Conservation (phyloP, 805 yeast species). For the Komagataella mondaviorum region DNA sequence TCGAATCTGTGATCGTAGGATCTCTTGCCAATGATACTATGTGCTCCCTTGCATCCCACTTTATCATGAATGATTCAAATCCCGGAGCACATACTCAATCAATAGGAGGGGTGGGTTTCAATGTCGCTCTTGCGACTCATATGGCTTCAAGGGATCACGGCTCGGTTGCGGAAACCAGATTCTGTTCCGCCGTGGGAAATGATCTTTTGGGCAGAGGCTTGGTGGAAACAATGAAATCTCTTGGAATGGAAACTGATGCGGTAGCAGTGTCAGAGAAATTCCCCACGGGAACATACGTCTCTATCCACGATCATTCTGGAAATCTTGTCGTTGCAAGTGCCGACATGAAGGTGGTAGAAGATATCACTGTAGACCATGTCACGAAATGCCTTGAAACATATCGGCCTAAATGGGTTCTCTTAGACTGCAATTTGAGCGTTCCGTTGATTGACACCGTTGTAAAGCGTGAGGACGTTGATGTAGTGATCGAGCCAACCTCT, state of each 20-base stretch:
- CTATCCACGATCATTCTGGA: slow-evolving; percentile 50
- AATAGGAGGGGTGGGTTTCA: slow-evolving; percentile 79
- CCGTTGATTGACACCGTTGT: slow-evolving; percentile 25
- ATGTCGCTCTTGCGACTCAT: slow-evolving; percentile 54
- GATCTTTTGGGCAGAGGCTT: slow-evolving; percentile 39
- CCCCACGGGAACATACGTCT: slow-evolving; percentile 59
- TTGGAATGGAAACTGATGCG: slow-evolving; percentile 24
- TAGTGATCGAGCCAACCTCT: slow-evolving; percentile 71
- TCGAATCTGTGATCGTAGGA: slow-evolving; percentile 44
- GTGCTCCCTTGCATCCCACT: slow-evolving; percentile 23
- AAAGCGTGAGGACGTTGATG: slow-evolving; percentile 11
- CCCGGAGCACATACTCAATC: slow-evolving; percentile 48
- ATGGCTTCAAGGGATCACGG: slow-evolving; percentile 14
- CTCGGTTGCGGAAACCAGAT: slow-evolving; percentile 15
- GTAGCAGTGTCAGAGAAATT: slow-evolving; percentile 15
- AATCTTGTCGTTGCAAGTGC: slow-evolving; percentile 66
- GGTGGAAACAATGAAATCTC: slow-evolving; percentile 12
- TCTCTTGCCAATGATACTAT: slow-evolving; percentile 67
- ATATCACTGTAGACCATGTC: slow-evolving; percentile 28
- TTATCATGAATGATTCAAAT: slow-evolving; percentile 46
- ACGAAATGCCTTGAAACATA: slow-evolving; percentile 22
- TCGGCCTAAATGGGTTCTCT: slow-evolving; percentile 35
- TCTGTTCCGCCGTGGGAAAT: slow-evolving; percentile 50
- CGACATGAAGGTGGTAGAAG: slow-evolving; percentile 65
- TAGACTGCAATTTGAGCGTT: slow-evolving; percentile 57